A percentile compares a stretch with the other conserved stretches of the same genome.
Evolutionary conservation across 2,329 filamentous ascomycete genomes (phyloP).

Genomic region (Pyrenochaeta sp.): DNA sequence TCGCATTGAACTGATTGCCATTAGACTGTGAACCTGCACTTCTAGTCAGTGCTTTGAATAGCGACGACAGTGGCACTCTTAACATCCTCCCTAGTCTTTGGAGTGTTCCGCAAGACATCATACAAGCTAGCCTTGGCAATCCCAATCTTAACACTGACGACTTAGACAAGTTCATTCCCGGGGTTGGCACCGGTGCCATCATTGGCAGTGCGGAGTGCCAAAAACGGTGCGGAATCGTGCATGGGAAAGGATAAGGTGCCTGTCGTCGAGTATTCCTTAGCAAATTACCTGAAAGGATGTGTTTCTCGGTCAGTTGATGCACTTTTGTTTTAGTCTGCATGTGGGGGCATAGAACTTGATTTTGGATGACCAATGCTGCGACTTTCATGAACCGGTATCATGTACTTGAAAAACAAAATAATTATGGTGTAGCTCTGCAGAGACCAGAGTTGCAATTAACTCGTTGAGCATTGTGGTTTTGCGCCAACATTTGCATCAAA

Average conservation of each 20-base stretch:
- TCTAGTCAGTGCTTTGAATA: slow-evolving; percentile 59
- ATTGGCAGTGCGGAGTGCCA: slow-evolving; percentile 53
- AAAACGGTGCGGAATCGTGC: slow-evolving; percentile 42
- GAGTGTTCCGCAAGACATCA: slow-evolving; percentile 50
- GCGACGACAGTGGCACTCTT: slow-evolving; percentile 59
- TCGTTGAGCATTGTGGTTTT: too few relatives aligned
- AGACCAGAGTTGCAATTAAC: too few relatives aligned
- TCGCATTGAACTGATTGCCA: background rate
- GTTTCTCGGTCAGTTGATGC: background rate
- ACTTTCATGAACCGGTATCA: too few relatives aligned
- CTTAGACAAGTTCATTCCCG: slow-evolving; percentile 43
- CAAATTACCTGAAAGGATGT: background rate
- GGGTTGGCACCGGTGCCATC: slow-evolving; percentile 54
- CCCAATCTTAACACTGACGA: slow-evolving; percentile 40
- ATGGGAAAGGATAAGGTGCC: slow-evolving; percentile 1
- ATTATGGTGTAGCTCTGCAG: too few relatives aligned
- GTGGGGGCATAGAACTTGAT: too few relatives aligned
- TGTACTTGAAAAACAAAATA: too few relatives aligned
- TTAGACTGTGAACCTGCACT: slow-evolving; percentile 60
- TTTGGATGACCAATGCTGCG: too few relatives aligned
- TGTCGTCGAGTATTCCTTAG: too few relatives aligned
- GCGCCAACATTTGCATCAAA: too few relatives aligned
- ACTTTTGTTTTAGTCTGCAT: too few relatives aligned
- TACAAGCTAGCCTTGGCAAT: slow-evolving; percentile 55
- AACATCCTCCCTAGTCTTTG: slow-evolving; percentile 59